Percentiles rank a stretch among this genome's conserved stretches.
Evolutionary conservation across 768 basidiomycete genomes (phyloP).

Genomic region (Hemileccinum impolitum): DNA sequence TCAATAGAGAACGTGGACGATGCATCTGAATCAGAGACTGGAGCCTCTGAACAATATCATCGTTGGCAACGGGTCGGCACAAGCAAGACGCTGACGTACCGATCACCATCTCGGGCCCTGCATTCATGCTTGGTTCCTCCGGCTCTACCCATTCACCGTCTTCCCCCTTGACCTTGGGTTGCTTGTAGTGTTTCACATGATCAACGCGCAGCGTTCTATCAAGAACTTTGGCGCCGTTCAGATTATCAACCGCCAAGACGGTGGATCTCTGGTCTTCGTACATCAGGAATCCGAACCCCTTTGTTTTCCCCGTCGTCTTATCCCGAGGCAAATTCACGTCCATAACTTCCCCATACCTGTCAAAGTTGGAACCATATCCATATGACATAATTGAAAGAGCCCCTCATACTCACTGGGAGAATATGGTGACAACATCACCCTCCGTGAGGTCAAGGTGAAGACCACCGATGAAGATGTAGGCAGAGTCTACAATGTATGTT

Average conservation of each 20-base stretch:
- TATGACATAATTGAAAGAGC: background rate
- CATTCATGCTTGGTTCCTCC: slow-evolving; percentile 86
- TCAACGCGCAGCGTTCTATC: slow-evolving; percentile 88
- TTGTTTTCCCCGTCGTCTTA: slow-evolving; percentile 86
- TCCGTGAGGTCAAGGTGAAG: slow-evolving; percentile 88
- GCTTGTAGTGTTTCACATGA: slow-evolving; percentile 90
- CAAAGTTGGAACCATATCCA: slow-evolving; percentile 1
- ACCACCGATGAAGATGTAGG: slow-evolving; percentile 92
- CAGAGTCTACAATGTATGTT: slow-evolving; percentile 61
- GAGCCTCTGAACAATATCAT: slow-evolving; percentile 39
- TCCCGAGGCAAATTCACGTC: slow-evolving; percentile 94
- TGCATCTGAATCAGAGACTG: slow-evolving; percentile 62
- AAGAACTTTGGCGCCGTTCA: slow-evolving; percentile 90
- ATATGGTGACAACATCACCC: slow-evolving; percentile 95
- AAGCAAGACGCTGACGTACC: slow-evolving; percentile 40
- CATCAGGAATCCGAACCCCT: slow-evolving; percentile 96
- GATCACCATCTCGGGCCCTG: slow-evolving; percentile 67
- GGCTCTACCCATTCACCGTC: slow-evolving; percentile 82
- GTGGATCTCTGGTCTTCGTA: slow-evolving; percentile 98
- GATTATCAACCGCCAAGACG: slow-evolving; percentile 94
- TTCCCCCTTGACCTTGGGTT: slow-evolving; percentile 73
- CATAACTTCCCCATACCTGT: slow-evolving; percentile 93
- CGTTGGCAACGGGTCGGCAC: slow-evolving; percentile 2
- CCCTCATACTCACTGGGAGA: slow-evolving; percentile 80
- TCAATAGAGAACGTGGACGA: slow-evolving; percentile 71